phyloP scores from a whole-genome alignment of 208 protist species.

The Leishmania arabica region DNA sequence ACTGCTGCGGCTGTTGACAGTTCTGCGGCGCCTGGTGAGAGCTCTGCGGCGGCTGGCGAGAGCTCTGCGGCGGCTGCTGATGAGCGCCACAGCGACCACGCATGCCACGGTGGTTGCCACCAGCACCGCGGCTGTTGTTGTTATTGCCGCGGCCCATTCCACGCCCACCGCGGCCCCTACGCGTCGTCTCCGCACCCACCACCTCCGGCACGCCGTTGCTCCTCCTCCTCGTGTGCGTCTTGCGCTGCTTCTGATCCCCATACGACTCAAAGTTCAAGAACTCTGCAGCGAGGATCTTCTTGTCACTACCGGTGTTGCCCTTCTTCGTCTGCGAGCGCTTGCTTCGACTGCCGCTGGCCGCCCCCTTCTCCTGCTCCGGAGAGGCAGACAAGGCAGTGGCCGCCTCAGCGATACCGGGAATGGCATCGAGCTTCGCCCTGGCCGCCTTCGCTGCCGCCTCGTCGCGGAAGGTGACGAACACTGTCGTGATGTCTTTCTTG shows the following conservation, averaged over 20 bases:
- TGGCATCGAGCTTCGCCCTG: conserved; percentile 36
- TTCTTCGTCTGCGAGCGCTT: conserved; percentile 23
- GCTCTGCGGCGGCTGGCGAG: too few relatives aligned
- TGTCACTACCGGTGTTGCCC: conserved; percentile 1
- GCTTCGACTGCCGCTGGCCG: conserved; percentile 5
- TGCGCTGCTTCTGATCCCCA: conserved; percentile 28
- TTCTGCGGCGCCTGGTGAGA: background rate
- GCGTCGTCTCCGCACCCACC: background rate
- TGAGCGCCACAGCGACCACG: conserved; percentile 22
- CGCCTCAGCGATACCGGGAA: conserved; percentile 50
- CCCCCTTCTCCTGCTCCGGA: conserved; percentile 27
- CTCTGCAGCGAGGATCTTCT: conserved; percentile 53
- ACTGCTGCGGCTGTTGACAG: conserved; percentile 7
- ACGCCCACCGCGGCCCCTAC: conserved; percentile 9
- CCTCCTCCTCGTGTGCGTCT: conserved; percentile 9
- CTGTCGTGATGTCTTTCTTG: conserved; percentile 75
- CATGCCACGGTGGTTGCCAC: conserved; percentile 8
- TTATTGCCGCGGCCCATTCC: conserved; percentile 18
- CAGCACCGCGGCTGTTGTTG: background rate
- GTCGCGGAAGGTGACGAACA: conserved; percentile 77
- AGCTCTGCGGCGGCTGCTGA: conserved; percentile 1
- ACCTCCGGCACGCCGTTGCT: background rate
- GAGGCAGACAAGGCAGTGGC: conserved; percentile 1
- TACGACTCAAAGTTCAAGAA: conserved; percentile 62
- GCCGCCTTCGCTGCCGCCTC: conserved; percentile 42